A percentile compares a stretch with the other conserved stretches of the same genome.
phyloP scores from a whole-genome alignment of 2,329 filamentous ascomycete species.

The Corniculantispora saksenae region DNA sequence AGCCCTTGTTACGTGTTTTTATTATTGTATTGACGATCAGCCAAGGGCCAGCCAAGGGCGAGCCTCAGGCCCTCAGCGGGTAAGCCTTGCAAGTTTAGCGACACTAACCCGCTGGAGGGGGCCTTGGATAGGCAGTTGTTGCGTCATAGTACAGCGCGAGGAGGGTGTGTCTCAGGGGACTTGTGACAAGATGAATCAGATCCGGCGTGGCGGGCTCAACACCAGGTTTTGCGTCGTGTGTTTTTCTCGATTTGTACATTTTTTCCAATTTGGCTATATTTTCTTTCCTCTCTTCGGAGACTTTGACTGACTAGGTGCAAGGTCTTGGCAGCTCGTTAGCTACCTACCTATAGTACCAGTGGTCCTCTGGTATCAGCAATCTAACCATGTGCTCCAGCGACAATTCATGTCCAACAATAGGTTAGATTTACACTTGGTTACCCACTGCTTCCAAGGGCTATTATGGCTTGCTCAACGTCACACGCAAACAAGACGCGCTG shows the following conservation, averaged over 20 bases:
- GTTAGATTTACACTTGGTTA: neutral
- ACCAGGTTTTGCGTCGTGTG: neutral
- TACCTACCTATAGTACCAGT: neutral
- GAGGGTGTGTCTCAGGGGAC: constrained; percentile 2
- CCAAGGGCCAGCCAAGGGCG: neutral
- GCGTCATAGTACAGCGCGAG: constrained; percentile 2
- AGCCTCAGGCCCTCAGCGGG: constrained; percentile 3
- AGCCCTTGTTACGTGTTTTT: neutral
- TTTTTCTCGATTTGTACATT: neutral
- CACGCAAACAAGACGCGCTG: neutral
- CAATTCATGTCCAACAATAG: neutral
- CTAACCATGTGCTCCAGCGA: neutral
- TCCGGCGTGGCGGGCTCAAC: neutral
- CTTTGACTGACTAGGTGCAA: neutral
- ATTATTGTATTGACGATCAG: constrained; percentile 7
- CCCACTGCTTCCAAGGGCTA: neutral
- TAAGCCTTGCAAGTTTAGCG: neutral
- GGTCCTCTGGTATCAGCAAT: neutral
- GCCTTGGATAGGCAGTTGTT: neutral
- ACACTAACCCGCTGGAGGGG: neutral
- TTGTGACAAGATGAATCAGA: constrained; percentile 4
- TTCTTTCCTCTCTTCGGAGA: neutral
- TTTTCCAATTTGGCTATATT: neutral
- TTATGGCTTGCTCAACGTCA: neutral
- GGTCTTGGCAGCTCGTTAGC: neutral